Conservation (phyloP, 441 rosid species). For the Erysimum pusillum region DNA sequence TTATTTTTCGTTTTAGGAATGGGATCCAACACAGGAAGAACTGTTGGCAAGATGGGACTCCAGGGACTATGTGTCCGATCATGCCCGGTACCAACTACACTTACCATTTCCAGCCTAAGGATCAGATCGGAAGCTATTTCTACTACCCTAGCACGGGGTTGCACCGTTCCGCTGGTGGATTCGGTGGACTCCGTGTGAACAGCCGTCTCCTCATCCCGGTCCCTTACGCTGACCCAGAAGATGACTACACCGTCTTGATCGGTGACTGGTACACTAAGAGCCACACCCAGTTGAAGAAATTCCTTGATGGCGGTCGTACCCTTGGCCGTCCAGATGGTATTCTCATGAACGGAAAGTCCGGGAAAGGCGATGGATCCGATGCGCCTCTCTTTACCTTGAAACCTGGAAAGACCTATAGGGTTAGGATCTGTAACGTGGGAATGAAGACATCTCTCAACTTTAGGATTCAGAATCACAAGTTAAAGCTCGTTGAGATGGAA, state of each 20-base stretch:
- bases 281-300: slow-evolving; percentile 54
- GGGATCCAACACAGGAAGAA: slow-evolving; percentile 79
- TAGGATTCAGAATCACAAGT: slow-evolving; percentile 61
- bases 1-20: slow-evolving; percentile 46
- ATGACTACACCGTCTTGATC: slow-evolving; percentile 71
- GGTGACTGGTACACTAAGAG: slow-evolving; percentile 71
- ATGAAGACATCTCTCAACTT: slow-evolving; percentile 62
- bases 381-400: slow-evolving; percentile 73
- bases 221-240: slow-evolving; percentile 72
- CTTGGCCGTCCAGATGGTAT: slow-evolving; percentile 68
- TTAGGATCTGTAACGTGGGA: slow-evolving; percentile 68
- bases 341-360: slow-evolving; percentile 67
- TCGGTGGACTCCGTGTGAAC: slow-evolving; percentile 73
- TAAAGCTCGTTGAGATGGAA: slow-evolving; percentile 72
- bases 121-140: slow-evolving; percentile 79
- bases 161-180: slow-evolving; percentile 71
- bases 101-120: slow-evolving; percentile 75
- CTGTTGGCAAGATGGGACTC: slow-evolving; percentile 73
- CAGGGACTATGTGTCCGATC: slow-evolving; percentile 76
- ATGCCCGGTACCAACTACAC: slow-evolving; percentile 66
- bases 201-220: slow-evolving; percentile 75
- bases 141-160: slow-evolving; percentile 64
- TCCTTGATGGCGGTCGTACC: slow-evolving; percentile 63
- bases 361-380: slow-evolving; percentile 53
- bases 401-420: slow-evolving; percentile 68